phyloP scores from a whole-genome alignment of 805 yeast species.

The Danielia reshetovae region DNA sequence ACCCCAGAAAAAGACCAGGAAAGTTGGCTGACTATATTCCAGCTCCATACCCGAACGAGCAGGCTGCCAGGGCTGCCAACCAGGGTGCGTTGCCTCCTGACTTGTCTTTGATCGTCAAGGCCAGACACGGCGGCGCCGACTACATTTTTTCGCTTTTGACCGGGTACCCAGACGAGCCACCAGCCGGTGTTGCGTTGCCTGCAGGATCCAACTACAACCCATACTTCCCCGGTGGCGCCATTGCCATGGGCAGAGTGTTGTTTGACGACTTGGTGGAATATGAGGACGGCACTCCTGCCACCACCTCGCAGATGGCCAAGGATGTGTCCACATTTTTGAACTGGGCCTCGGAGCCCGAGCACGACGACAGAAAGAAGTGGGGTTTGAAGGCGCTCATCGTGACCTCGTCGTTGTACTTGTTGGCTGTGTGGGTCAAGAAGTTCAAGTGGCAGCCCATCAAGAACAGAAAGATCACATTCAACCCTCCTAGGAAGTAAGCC shows the following conservation, averaged over 20 bases:
- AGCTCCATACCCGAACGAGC: slow-evolving; percentile 94
- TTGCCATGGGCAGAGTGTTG: slow-evolving; percentile 98
- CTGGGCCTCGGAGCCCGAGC: slow-evolving; percentile 99
- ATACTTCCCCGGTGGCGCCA: slow-evolving; percentile 99
- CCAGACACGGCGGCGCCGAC: slow-evolving; percentile 97
- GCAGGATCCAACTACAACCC: slow-evolving; percentile 98
- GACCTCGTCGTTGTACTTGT: slow-evolving; percentile 70
- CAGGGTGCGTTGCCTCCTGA: slow-evolving; percentile 99
- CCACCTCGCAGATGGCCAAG: slow-evolving; percentile 99
- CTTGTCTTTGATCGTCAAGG: slow-evolving; percentile 93
- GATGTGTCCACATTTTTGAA: slow-evolving; percentile 93
- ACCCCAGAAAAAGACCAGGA: slow-evolving; percentile 97
- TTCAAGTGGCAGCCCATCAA: slow-evolving; percentile 97
- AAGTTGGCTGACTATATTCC: slow-evolving; percentile 94
- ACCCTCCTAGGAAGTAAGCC: slow-evolving; percentile 74
- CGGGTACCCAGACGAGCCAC: slow-evolving; percentile 98
- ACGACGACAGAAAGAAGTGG: slow-evolving; percentile 93
- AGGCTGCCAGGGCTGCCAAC: slow-evolving; percentile 99
- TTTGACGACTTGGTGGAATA: slow-evolving; percentile 97
- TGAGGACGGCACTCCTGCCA: slow-evolving; percentile 98
- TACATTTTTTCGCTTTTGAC: slow-evolving; percentile 92
- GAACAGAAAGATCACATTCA: slow-evolving; percentile 89
- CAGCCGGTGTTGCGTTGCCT: slow-evolving; percentile 93
- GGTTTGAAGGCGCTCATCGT: slow-evolving; percentile 91
- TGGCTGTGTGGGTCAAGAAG: slow-evolving; percentile 90